Evolutionary conservation across 257 asterid species (phyloP).

Genomic region (Ligustrum vulgare): DNA sequence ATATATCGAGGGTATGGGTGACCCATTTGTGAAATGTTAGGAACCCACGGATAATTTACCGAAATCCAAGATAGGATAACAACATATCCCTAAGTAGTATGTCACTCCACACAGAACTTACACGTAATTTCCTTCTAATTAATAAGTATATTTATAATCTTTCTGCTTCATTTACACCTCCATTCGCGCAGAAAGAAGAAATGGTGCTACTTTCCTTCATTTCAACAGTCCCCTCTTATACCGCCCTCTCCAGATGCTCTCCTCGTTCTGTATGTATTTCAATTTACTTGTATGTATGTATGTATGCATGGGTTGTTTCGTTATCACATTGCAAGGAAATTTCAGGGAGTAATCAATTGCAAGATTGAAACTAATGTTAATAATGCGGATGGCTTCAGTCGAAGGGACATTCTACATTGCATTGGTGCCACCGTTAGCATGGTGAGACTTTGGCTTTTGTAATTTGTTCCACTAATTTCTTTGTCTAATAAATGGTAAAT

Average conservation of each 20-base stretch:
- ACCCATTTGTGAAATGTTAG: too few relatives aligned
- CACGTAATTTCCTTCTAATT: not conserved
- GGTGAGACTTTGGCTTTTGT: constrained; percentile 46
- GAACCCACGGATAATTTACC: not conserved
- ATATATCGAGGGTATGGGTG: too few relatives aligned
- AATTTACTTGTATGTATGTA: not conserved
- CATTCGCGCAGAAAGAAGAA: constrained; percentile 18
- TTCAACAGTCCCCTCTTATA: constrained; percentile 65
- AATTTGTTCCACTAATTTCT: not conserved
- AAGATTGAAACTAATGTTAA: constrained; percentile 40
- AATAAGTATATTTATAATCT: not conserved
- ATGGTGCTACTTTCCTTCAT: constrained; percentile 64
- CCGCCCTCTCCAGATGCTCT: constrained; percentile 30
- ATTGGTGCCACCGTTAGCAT: constrained; percentile 64
- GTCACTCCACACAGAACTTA: constrained; percentile 30
- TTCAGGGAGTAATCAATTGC: constrained; percentile 55
- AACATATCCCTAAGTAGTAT: constrained; percentile 17
- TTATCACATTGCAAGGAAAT: not conserved
- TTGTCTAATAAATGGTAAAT: constrained; percentile 1
- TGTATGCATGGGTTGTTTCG: not conserved
- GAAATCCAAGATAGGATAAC: constrained; percentile 31
- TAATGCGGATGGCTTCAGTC: constrained; percentile 41
- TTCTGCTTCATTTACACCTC: not conserved
- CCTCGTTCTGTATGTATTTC: constrained; percentile 39
- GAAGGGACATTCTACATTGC: constrained; percentile 65